Percentiles rank a stretch among this genome's conserved stretches.
phyloP scores from a whole-genome alignment of 768 basidiomycete genomes.

The Leccinellum rugosiceps region DNA sequence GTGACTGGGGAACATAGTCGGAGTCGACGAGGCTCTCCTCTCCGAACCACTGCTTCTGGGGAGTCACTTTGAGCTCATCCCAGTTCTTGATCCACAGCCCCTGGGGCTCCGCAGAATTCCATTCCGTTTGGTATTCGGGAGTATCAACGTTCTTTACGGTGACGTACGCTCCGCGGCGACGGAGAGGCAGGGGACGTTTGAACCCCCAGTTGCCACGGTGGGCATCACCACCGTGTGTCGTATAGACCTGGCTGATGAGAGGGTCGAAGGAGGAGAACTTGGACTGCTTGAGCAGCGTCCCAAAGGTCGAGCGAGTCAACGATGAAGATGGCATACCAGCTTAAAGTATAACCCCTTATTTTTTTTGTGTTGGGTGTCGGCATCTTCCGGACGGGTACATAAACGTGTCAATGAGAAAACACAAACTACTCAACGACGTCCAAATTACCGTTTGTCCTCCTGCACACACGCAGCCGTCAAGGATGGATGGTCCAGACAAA shows the following conservation, averaged over 20 bases:
- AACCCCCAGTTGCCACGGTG: constrained; percentile 82
- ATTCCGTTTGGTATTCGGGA: constrained; percentile 72
- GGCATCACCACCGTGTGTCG: constrained; percentile 63
- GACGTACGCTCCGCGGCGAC: constrained; percentile 61
- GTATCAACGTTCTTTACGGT: constrained; percentile 69
- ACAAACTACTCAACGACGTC: constrained; percentile 52
- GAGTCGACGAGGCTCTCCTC: constrained; percentile 25
- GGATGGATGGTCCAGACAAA: constrained; percentile 88
- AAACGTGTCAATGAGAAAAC: constrained; percentile 16
- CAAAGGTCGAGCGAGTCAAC: constrained; percentile 63
- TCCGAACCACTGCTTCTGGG: constrained; percentile 8
- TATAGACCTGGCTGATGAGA: constrained; percentile 73
- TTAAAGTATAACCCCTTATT: not conserved
- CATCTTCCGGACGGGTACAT: constrained; percentile 30
- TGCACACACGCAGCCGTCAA: constrained; percentile 36
- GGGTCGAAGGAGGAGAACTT: constrained; percentile 82
- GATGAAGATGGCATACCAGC: constrained; percentile 17
- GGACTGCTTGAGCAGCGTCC: constrained; percentile 73
- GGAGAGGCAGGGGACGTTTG: constrained; percentile 74
- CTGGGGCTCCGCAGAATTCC: constrained; percentile 64
- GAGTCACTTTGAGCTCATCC: constrained; percentile 48
- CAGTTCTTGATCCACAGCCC: constrained; percentile 66
- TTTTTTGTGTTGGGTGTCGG: constrained; percentile 15
- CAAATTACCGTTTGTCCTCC: constrained; percentile 78
- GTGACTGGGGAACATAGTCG: constrained; percentile 21